Evolutionary conservation across 1,284 basidiomycete genomes (phyloP).

Genomic region (Butyriboletus appendiculatus): DNA sequence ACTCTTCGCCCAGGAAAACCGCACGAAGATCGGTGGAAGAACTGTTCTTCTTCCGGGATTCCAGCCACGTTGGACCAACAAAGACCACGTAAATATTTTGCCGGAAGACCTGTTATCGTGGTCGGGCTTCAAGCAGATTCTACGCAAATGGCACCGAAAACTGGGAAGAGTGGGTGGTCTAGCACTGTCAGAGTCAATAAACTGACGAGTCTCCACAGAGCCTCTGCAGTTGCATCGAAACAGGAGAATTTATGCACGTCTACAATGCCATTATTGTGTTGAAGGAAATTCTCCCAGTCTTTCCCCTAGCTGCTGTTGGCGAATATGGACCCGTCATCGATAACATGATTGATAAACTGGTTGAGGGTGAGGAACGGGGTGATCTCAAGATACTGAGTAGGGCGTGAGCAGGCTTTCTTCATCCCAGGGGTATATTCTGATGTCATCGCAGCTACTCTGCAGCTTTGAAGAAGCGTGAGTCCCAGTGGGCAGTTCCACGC

Average conservation of each 20-base stretch:
- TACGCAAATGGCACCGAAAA: conserved; percentile 84
- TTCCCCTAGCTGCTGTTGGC: conserved; percentile 69
- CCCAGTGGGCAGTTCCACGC: conserved; percentile 55
- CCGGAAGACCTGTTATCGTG: conserved; percentile 65
- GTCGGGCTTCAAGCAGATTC: conserved; percentile 68
- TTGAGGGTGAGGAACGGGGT: conserved; percentile 76
- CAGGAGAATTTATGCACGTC: conserved; percentile 91
- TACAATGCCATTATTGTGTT: conserved; percentile 91
- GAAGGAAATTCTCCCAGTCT: conserved; percentile 86
- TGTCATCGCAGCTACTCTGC: conserved; percentile 57
- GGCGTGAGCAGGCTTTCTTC: conserved; percentile 53
- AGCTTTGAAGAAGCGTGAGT: conserved; percentile 67
- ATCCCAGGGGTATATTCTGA: conserved; percentile 8
- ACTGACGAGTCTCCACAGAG: conserved; percentile 41
- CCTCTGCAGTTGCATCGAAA: conserved; percentile 64
- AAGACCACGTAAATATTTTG: conserved; percentile 40
- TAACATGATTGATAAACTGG: conserved; percentile 63
- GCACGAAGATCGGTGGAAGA: conserved; percentile 65
- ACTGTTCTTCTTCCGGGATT: conserved; percentile 66
- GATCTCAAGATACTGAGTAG: conserved; percentile 81
- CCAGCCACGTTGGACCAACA: conserved; percentile 52
- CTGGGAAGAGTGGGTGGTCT: conserved; percentile 52
- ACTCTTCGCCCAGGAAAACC: conserved; percentile 64
- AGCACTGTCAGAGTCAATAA: not conserved
- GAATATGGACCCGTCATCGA: conserved; percentile 62